phyloP scores from a whole-genome alignment of 495 filamentous ascomycete species.

The Aspergillus biplanus region DNA sequence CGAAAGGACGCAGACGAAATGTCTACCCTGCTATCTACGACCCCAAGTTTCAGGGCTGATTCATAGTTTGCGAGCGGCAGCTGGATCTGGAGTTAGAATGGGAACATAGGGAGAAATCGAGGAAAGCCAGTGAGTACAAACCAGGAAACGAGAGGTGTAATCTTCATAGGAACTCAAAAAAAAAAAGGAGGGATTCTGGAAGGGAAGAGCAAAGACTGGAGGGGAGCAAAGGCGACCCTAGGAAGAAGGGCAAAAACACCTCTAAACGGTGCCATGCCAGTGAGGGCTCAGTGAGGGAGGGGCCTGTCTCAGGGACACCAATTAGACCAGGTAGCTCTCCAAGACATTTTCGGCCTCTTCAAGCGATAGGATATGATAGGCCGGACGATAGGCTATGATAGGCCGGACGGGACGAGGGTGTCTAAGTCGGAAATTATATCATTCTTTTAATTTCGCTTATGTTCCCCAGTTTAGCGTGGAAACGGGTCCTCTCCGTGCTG shows the following conservation, averaged over 20 bases:
- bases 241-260: background rate
- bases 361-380: too few relatives aligned
- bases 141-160: background rate
- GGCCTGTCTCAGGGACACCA: conserved; percentile 22
- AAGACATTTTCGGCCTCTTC: background rate
- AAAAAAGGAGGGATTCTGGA: conserved; percentile 1
- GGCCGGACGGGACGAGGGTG: background rate
- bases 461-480: conserved; percentile 5
- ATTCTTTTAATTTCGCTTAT: background rate
- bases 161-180: background rate
- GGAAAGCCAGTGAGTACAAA: too few relatives aligned
- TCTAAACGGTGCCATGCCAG: background rate
- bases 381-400: background rate
- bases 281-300: conserved; percentile 3
- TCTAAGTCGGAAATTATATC: background rate
- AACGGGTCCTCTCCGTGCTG: background rate
- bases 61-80: conserved; percentile 8
- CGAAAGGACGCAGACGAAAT: conserved; percentile 55
- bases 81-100: too few relatives aligned
- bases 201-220: background rate
- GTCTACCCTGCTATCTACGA: conserved; percentile 41
- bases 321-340: conserved; percentile 2
- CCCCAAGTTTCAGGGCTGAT: conserved; percentile 20
- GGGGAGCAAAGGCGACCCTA: background rate
- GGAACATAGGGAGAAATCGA: too few relatives aligned